Evolutionary conservation across 2,329 filamentous ascomycete species (phyloP).

Genomic region (Diaporthe sp.): DNA sequence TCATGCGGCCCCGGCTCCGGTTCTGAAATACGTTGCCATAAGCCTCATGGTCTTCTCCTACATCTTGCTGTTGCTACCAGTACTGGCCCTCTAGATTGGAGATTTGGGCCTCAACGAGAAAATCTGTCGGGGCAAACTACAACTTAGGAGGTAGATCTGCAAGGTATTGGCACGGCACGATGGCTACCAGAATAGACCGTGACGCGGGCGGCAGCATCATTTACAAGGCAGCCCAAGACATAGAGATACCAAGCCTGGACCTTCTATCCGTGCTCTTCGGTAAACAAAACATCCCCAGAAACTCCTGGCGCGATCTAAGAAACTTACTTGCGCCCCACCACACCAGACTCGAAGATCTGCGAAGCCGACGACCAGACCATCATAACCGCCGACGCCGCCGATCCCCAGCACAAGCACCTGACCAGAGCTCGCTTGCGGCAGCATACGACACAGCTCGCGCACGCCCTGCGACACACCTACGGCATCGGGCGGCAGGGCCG

Average conservation of each 20-base stretch:
- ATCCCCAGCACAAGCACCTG: constrained; percentile 63
- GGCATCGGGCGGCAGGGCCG: constrained; percentile 64
- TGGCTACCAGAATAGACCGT: constrained; percentile 49
- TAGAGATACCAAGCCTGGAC: constrained; percentile 56
- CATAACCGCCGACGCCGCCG: constrained; percentile 69
- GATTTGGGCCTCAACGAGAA: neutral
- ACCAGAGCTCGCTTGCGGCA: constrained; percentile 65
- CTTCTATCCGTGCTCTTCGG: constrained; percentile 60
- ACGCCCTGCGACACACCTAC: constrained; percentile 66
- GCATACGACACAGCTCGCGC: constrained; percentile 65
- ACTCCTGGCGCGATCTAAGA: constrained; percentile 3
- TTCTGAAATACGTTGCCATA: constrained; percentile 26
- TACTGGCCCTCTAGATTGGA: neutral
- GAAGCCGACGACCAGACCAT: constrained; percentile 60
- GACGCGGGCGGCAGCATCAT: constrained; percentile 51
- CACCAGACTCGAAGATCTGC: constrained; percentile 51
- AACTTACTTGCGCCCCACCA: constrained; percentile 39
- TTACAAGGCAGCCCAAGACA: constrained; percentile 51
- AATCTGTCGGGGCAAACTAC: neutral
- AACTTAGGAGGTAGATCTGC: neutral
- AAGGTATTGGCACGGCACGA: constrained; percentile 23
- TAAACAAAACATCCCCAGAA: constrained; percentile 43
- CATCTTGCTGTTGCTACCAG: constrained; percentile 5
- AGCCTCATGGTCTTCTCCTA: constrained; percentile 1
- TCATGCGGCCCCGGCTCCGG: neutral